Base-by-base conservation (phyloP, 106 monocot genomes). In the Phalaenopsis aphrodite region DNA sequence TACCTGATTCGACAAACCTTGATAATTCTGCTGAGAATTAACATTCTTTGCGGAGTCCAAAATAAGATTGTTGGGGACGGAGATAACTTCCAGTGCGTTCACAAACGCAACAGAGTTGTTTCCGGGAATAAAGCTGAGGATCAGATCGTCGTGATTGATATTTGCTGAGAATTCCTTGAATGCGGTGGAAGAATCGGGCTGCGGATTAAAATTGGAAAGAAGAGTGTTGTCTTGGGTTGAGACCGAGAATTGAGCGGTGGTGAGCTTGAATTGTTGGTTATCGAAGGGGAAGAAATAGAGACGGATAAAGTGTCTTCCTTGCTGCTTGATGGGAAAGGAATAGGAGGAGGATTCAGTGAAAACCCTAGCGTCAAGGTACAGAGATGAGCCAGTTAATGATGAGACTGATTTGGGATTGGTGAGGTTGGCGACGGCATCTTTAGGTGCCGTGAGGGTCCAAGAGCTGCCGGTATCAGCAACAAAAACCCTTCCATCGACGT, bases 31-130 rank as follows among this genome's bases (percentile, higher is more conserved):
- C 12, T 1, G 7, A 1, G 87, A 86, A 58, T 84, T 77, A n/a
- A 96, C 79, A 23, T 45, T 88, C 76, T 80, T 77, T 4, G 85
- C 90, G 4, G 46, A 23, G 58, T 84, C 87, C 0, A 10, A 1
- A 8, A 96, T 87, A 17, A 96, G 90, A 61, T 77, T n/a, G 43
- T 90, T 85, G 2, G 78, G 78, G 38, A 58, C 78, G 8, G 78
- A 78, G 17, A 78, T 57, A 58, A 78, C 78, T 57, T 78, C 78
- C 38, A 78, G 15, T 1, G 78, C 78, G n/a, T 11, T 78, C 30
- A 78, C 78, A 78, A 78, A 78, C 2, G 78, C 78, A 12, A 58
- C 3, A 46, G 78, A 78, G 42, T 55, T 56, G 17, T 17, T 58
- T 42, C 11, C 78, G 2, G 78, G 78, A 55, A 58, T 5, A 58